Conservation (phyloP, 345 rosid species). For the Cardamine chenopodiifolia region DNA sequence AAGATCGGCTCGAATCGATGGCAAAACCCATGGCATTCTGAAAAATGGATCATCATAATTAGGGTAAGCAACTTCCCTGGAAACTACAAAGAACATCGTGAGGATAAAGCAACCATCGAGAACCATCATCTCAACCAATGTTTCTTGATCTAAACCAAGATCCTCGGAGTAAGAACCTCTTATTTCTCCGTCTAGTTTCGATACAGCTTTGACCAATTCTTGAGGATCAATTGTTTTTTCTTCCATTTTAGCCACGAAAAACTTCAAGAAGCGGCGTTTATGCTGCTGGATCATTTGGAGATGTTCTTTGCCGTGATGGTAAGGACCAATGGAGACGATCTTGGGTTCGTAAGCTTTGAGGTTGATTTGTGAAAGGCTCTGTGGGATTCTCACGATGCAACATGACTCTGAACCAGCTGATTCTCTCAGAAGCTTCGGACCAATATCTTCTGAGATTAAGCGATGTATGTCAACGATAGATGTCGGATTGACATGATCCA, state of each 20-base stretch:
- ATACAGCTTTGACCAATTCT: conserved; percentile 28
- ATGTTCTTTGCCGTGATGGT: conserved; percentile 48
- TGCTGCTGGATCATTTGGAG: conserved; percentile 53
- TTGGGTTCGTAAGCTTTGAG: conserved; percentile 52
- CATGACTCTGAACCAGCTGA: conserved; percentile 47
- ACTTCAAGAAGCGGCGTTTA: conserved; percentile 45
- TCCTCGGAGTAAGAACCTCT: conserved; percentile 48
- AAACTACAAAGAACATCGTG: conserved; percentile 54
- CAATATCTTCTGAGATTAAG: conserved; percentile 19
- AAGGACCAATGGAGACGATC: conserved; percentile 54
- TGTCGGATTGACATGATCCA: conserved; percentile 24
- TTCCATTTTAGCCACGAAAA: conserved; percentile 37
- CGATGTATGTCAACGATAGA: conserved; percentile 4
- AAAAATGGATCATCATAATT: conserved; percentile 55
- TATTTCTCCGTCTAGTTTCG: conserved; percentile 25
- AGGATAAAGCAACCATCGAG: conserved; percentile 68
- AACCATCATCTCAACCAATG: conserved; percentile 51
- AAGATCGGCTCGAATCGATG: conserved; percentile 49
- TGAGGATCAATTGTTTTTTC: conserved; percentile 2
- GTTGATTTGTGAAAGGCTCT: conserved; percentile 42
- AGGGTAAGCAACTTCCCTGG: conserved; percentile 28
- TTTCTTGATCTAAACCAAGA: neutral
- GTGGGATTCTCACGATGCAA: conserved; percentile 58
- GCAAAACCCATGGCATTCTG: conserved; percentile 55
- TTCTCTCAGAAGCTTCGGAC: conserved; percentile 42